These are phyloP conservation scores for Sclerotinia nivalis DNA, from an alignment of 2,329 filamentous ascomycete genomes.

Conservation along the genomic window DNA sequence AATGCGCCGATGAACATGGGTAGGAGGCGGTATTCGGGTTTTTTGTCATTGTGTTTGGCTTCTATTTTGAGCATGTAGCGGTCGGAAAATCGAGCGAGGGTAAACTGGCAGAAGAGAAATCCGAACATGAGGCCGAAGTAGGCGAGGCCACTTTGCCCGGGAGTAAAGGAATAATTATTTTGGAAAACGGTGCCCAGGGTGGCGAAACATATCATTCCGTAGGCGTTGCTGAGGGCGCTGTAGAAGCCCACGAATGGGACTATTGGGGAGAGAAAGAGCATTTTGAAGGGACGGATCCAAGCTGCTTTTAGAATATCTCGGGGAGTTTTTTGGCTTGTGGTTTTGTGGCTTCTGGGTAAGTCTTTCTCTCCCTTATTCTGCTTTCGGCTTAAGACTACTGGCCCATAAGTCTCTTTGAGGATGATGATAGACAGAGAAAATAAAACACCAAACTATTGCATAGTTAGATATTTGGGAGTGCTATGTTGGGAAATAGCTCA, in stretches of 20 bases:
- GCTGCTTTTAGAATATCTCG: background rate
- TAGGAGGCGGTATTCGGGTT: conserved; percentile 44
- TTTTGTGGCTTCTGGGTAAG: background rate
- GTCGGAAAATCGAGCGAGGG: background rate
- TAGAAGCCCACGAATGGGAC: conserved; percentile 4
- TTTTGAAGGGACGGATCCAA: conserved; percentile 5
- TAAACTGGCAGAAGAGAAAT: background rate
- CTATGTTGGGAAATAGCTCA: conserved; percentile 43
- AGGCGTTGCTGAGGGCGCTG: conserved; percentile 1
- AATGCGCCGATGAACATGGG: conserved; percentile 52
- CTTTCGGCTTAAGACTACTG: conserved; percentile 49
- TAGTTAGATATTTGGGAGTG: background rate
- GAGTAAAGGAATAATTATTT: conserved; percentile 1
- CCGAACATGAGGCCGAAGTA: conserved; percentile 1
- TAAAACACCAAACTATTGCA: background rate
- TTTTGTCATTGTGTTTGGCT: conserved; percentile 45
- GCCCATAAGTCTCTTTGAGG: conserved; percentile 52
- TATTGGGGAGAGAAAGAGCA: background rate
- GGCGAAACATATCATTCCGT: conserved; percentile 8
- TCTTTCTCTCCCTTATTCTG: conserved; percentile 26
- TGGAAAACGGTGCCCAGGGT: background rate
- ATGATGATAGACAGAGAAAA: conserved; percentile 44
- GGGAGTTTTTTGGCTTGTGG: background rate
- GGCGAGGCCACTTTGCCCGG: background rate
- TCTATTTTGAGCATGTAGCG: conserved; percentile 33